phyloP scores from a whole-genome alignment of 2,329 filamentous ascomycete species.

The Aspergillus sp. region DNA sequence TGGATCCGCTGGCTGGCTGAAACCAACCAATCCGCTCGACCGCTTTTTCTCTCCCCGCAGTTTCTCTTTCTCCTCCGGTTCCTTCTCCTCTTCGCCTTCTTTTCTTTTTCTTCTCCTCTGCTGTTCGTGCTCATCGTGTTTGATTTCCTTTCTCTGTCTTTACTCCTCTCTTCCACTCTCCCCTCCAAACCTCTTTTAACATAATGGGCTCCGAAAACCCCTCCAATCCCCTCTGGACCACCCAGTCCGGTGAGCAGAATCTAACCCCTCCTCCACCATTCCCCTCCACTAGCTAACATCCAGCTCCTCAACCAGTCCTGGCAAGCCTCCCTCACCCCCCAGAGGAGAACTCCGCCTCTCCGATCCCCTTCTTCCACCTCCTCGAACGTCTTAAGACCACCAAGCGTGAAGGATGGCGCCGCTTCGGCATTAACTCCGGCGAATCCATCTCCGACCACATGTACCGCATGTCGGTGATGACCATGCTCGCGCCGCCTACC shows the following conservation, averaged over 20 bases:
- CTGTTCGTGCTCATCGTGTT: conserved; percentile 7
- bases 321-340: conserved; percentile 64
- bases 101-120: conserved; percentile 10
- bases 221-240: conserved; percentile 34
- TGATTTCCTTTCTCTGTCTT: background rate
- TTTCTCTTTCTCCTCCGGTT: conserved; percentile 9
- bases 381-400: conserved; percentile 93
- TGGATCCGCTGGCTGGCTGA: conserved; percentile 1
- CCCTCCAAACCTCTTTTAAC: background rate
- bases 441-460: conserved; percentile 98
- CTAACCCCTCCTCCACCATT: conserved; percentile 6
- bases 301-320: conserved; percentile 54
- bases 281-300: background rate
- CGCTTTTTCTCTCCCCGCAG: conserved; percentile 6
- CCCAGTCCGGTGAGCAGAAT: conserved; percentile 35
- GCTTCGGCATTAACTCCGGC: conserved; percentile 73
- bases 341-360: conserved; percentile 65
- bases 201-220: conserved; percentile 34
- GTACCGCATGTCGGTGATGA: conserved; percentile 98
- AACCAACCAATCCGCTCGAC: conserved; percentile 6
- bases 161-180: conserved; percentile 1
- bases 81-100: conserved; percentile 5
- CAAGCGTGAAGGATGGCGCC: conserved; percentile 92
- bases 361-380: conserved; percentile 90
- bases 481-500: conserved; percentile 80